phyloP scores from a whole-genome alignment of 305 asterid genomes.

The Caryopteris hybrid region DNA sequence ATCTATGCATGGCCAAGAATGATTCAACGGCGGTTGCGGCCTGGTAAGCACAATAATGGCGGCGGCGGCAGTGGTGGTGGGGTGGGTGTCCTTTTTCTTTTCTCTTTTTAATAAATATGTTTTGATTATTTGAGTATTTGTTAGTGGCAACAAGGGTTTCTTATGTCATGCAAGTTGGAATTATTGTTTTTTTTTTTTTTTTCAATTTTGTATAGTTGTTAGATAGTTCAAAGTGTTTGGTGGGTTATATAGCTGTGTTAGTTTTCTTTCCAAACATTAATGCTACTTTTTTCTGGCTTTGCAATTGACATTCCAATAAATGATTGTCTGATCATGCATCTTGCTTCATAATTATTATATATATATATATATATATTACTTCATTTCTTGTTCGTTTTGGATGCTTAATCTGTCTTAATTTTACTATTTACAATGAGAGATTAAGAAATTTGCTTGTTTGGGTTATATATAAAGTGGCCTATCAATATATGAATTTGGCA shows the following conservation, averaged over 20 bases:
- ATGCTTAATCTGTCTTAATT: too few species aligned
- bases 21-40: neutral
- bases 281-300: conserved; percentile 7
- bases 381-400: too few species aligned
- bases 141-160: conserved; percentile 25
- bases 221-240: conserved; percentile 20
- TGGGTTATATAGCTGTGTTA: conserved; percentile 12
- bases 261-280: neutral
- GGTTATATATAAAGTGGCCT: too few species aligned
- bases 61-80: neutral
- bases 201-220: conserved; percentile 10
- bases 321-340: too few species aligned
- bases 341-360: too few species aligned
- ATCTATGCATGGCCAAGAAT: conserved; percentile 40
- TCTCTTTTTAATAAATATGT: conserved; percentile 8
- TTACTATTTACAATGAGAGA: too few species aligned
- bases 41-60: conserved; percentile 5
- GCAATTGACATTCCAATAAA: conserved; percentile 12
- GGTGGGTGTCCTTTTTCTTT: neutral
- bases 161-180: conserved; percentile 26
- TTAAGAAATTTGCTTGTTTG: too few species aligned
- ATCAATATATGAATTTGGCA: too few species aligned
- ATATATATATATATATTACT: too few species aligned
- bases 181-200: neutral
- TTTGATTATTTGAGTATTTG: conserved; percentile 9